Evolutionary conservation across 2,329 filamentous ascomycete genomes (phyloP).

Genomic region (Xylaria sp.): DNA sequence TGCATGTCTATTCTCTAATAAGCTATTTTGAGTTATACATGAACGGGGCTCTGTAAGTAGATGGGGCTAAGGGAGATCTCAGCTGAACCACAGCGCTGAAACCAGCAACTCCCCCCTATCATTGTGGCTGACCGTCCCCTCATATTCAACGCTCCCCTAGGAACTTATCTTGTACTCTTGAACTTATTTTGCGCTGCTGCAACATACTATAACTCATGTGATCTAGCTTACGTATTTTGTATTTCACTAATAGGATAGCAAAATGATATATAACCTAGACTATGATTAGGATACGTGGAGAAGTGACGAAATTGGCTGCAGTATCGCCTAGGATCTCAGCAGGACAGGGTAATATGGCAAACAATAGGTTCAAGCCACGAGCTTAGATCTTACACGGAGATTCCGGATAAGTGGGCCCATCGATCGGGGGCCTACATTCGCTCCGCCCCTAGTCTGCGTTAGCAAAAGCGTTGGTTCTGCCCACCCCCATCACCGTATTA

Average conservation of each 20-base stretch:
- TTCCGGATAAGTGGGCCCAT: neutral
- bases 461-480: too few relatives aligned
- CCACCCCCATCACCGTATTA: too few relatives aligned
- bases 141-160: neutral
- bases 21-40: neutral
- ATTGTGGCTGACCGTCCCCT: conserved; percentile 4
- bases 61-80: neutral
- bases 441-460: too few relatives aligned
- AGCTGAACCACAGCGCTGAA: conserved; percentile 7
- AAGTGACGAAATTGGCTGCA: neutral
- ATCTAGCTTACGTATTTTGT: neutral
- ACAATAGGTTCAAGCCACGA: conserved; percentile 1
- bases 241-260: neutral
- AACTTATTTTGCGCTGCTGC: neutral
- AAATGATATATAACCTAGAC: neutral
- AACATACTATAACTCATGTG: neutral
- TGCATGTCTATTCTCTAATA: neutral
- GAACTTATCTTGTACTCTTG: neutral
- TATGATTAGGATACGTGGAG: neutral
- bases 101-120: neutral
- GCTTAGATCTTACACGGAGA: neutral
- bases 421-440: too few relatives aligned
- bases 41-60: conserved; percentile 3
- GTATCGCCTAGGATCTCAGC: neutral
- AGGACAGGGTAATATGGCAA: neutral